Evolutionary conservation across 495 filamentous ascomycete genomes (phyloP), one percentile per base, ranked within the genome.

Genomic region (Durotheca rogersii): DNA sequence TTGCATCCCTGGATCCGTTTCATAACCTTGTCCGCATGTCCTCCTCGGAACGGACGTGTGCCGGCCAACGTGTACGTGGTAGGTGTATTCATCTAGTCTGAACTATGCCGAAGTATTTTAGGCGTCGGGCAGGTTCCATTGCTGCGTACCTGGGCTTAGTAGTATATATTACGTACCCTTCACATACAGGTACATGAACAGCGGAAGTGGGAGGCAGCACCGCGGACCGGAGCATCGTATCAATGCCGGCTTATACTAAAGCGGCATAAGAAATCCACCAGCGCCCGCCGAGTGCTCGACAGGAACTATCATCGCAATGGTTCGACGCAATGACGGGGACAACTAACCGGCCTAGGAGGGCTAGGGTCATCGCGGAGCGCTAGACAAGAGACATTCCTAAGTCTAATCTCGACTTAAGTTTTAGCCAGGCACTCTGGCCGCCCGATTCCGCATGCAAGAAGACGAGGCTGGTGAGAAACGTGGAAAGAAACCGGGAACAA

Each of bases 51-150:
- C 7, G 31, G 17, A 9, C 31, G 37, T 3, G 15, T 5, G 32
- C 7, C 10, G 9, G 25, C 7, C 7, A 32, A 32, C 34, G 16
- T 23, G n/a, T n/a, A n/a, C n/a, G n/a, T n/a, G n/a, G n/a, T n/a
- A n/a, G n/a, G n/a, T n/a, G n/a, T n/a, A 34, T n/a, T 1, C 10
- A 14, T 30, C 19, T 14, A 20, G 12, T 19, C 35, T 15, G 35
- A 56, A 46, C 40, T 46, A 50, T 34, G 35, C 35, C 33, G 4
- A 32, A 36, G 39, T 10, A 33, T 55, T 44, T 17, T 44, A 14
- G n/a, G 33, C 44, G 29, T 7, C 9, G 20, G 4, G 10, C 39
- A 17, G n/a, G n/a, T 15, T 1, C 20, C n/a, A n/a, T n/a, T n/a
- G n/a, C n/a, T n/a, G n/a, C n/a, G n/a, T n/a, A n/a, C n/a, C n/a